Evolutionary conservation across 495 filamentous ascomycete species (phyloP).

Genomic region (Hyaloscypha bicolor): DNA sequence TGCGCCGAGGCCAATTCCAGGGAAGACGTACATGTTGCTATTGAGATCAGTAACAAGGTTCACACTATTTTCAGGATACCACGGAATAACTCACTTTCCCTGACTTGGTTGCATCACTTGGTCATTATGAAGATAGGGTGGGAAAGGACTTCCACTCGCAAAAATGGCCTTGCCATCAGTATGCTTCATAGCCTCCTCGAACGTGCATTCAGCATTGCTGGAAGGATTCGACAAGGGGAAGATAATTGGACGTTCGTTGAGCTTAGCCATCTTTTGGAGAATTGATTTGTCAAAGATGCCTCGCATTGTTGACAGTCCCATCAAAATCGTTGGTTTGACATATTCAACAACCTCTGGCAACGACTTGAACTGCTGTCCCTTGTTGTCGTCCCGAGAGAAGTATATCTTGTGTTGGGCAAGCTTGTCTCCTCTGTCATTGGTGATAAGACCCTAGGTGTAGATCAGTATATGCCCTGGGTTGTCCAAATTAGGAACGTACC

Average conservation of each 20-base stretch:
- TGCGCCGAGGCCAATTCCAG: constrained; percentile 76
- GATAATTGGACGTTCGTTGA: constrained; percentile 73
- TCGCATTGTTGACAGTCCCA: constrained; percentile 79
- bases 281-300: constrained; percentile 74
- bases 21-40: constrained; percentile 87
- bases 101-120: constrained; percentile 68
- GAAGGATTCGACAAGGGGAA: constrained; percentile 83
- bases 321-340: constrained; percentile 76
- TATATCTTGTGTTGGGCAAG: constrained; percentile 81
- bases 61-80: background rate
- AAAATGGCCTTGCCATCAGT: constrained; percentile 74
- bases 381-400: constrained; percentile 77
- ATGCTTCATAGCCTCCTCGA: constrained; percentile 68
- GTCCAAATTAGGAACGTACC: constrained; percentile 20
- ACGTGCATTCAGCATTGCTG: constrained; percentile 79
- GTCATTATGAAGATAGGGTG: constrained; percentile 56
- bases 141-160: constrained; percentile 78
- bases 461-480: background rate
- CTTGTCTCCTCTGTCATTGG: constrained; percentile 73
- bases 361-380: constrained; percentile 68
- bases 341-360: constrained; percentile 72
- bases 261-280: constrained; percentile 69
- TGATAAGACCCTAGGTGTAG: constrained; percentile 62
- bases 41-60: constrained; percentile 11
- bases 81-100: constrained; percentile 43